Evolutionary conservation across 805 yeast genomes (phyloP), one percentile per base, ranked within the genome.

Genomic region (Ogataea neopini): DNA sequence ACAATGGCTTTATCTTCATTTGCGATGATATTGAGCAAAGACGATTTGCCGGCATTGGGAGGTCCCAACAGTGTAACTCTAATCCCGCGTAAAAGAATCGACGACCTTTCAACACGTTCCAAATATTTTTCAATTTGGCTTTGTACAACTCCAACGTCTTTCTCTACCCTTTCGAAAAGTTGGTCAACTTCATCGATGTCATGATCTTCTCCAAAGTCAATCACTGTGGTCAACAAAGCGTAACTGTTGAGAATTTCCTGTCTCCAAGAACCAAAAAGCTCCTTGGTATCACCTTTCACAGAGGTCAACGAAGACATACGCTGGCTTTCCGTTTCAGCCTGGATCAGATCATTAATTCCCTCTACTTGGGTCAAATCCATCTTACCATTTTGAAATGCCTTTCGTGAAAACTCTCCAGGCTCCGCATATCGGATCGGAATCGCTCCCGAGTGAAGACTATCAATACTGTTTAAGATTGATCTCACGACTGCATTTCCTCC

Each of bases 21-120:
- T 0, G 91, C 88, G 6, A 94, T 64, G n/a, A 69, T 60, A 59
- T 94, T 94, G 43, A 94, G 66, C 9, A 94, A 67, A 1, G 96
- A 88, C 3, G 97, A 90, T 62, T 94, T 94, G 0, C 99, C 99
- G 1, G 96, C 97, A 65, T 94, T 94, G 1, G 99, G 97, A 6
- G 96, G 94, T 0, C 99, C 99, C 11, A 91, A 54, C 8, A 94
- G 69, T 0, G 84, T 81, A 20, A 91, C 58, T 48, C 79, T 80
- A 23, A 92, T 81, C 1, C 99, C 99, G 19, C 76, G 72, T 34
- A 84, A 65, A 13, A 92, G 64, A 1, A 91, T 69, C 54, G 83
- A 86, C 0, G 88, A 77, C 45, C 80, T 68, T 33, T 72, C 71
- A 4, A 84, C 77, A 57, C 73, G 79, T 1, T 52, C 40, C 19